Conservation (phyloP, 352 stramenopile species). For the Pilasporangium apinafurcum region DNA sequence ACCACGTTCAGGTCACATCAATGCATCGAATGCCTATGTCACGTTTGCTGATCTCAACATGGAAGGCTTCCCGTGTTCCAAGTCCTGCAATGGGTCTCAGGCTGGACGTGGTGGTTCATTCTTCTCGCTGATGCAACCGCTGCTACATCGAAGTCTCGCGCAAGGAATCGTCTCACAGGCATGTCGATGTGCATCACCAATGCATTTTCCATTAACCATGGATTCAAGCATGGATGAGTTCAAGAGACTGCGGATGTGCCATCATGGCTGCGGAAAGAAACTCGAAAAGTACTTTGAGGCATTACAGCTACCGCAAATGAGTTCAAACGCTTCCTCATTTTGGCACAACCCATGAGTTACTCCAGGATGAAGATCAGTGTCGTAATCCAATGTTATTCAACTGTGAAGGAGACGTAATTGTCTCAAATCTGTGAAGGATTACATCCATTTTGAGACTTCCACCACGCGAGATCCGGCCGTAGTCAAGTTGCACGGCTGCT, state of each 20-base stretch:
- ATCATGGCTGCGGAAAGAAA: conserved; percentile 58
- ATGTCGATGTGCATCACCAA: conserved; percentile 26
- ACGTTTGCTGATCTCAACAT: conserved; percentile 79
- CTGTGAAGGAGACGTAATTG: too few species aligned
- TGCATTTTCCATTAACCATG: background rate
- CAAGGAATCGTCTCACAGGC: conserved; percentile 30
- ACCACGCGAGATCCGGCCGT: too few species aligned
- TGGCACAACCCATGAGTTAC: conserved; percentile 25
- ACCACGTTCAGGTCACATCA: conserved; percentile 16
- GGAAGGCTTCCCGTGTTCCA: conserved; percentile 78
- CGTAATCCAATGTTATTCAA: too few species aligned
- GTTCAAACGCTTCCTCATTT: conserved; percentile 49
- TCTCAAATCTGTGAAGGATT: too few species aligned
- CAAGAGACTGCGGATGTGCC: conserved; percentile 51
- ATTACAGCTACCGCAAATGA: conserved; percentile 33
- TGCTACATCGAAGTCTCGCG: conserved; percentile 47
- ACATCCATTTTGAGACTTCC: too few species aligned
- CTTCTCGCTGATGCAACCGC: conserved; percentile 35
- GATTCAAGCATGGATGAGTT: conserved; percentile 9
- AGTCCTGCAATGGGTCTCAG: conserved; percentile 61
- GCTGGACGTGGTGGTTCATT: conserved; percentile 66
- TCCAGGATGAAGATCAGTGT: too few species aligned
- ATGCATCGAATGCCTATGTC: conserved; percentile 19
- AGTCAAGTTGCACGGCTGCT: too few species aligned
- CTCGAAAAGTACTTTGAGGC: conserved; percentile 26